phyloP scores from a whole-genome alignment of 805 yeast species.

The Kuraishia molischiana region DNA sequence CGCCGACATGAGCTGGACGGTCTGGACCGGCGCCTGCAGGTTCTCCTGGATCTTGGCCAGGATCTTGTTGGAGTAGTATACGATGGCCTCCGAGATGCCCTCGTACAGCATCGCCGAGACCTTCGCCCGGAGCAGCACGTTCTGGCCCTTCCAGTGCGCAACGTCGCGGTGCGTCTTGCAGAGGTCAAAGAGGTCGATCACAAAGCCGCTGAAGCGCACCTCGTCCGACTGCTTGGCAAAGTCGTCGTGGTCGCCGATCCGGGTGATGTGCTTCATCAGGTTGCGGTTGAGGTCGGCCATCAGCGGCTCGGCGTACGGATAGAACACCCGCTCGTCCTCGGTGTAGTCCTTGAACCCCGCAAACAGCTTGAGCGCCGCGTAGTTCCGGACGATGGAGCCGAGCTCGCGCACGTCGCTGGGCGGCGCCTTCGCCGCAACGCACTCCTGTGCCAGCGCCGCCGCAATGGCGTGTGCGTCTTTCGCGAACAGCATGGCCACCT shows the following conservation, averaged over 20 bases:
- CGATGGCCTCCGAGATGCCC: slow-evolving; percentile 48
- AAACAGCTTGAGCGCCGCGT: background rate
- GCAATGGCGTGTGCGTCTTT: background rate
- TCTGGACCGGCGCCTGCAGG: slow-evolving; percentile 19
- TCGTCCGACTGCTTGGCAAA: background rate
- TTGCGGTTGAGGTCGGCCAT: background rate
- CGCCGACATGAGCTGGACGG: slow-evolving; percentile 37
- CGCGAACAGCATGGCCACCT: background rate
- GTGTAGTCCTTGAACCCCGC: background rate
- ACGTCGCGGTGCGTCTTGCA: slow-evolving; percentile 43
- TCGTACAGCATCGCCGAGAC: slow-evolving; percentile 49
- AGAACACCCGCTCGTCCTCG: background rate
- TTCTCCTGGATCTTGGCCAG: slow-evolving; percentile 30
- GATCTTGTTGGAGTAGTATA: slow-evolving; percentile 31
- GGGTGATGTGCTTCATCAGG: background rate
- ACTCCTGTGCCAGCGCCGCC: background rate
- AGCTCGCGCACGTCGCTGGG: background rate
- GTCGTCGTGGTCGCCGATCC: background rate
- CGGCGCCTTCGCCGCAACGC: background rate
- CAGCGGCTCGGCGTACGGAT: background rate
- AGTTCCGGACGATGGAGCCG: background rate
- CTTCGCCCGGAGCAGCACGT: slow-evolving; percentile 47
- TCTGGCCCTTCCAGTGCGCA: slow-evolving; percentile 36
- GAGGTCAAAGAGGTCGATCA: slow-evolving; percentile 56
- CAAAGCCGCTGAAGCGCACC: slow-evolving; percentile 40